A percentile compares a stretch with the other conserved stretches of the same genome.
These are phyloP conservation scores for Talaromyces verruculosus DNA, from an alignment of 2,329 filamentous ascomycete genomes.

Conservation along the genomic window DNA sequence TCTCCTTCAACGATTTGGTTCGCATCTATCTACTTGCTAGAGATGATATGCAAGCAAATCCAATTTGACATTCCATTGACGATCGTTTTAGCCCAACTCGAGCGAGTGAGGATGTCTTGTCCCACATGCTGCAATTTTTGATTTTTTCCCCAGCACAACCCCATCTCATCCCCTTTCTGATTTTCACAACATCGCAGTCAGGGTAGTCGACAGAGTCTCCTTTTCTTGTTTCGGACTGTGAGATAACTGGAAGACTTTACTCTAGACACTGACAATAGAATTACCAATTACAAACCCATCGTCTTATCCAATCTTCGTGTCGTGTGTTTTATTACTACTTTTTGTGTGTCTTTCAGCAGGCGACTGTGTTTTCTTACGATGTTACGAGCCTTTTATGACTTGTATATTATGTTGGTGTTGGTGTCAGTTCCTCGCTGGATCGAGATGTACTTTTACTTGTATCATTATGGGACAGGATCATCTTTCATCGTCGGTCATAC, in stretches of 20 bases:
- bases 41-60: not conserved
- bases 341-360: not conserved
- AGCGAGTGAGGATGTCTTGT: not conserved
- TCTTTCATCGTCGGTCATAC: not conserved
- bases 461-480: conserved; percentile 13
- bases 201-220: conserved; percentile 18
- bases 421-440: conserved; percentile 8
- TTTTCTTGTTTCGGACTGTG: conserved; percentile 9
- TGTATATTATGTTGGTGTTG: not conserved
- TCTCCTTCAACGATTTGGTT: conserved; percentile 10
- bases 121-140: conserved; percentile 4
- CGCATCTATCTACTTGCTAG: not conserved
- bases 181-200: conserved; percentile 11
- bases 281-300: conserved; percentile 11
- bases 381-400: conserved; percentile 12
- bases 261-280: conserved; percentile 16
- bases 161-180: not conserved
- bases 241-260: conserved; percentile 19
- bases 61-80: conserved; percentile 13
- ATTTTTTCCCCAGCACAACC: not conserved
- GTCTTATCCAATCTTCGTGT: not conserved
- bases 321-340: not conserved
- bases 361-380: conserved; percentile 6
- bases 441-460: conserved; percentile 11
- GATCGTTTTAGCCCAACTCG: conserved; percentile 15